Evolutionary conservation across 2,329 filamentous ascomycete genomes (phyloP), one percentile per base, ranked within the genome.

Genomic region (Cladobotryum mycophilum): DNA sequence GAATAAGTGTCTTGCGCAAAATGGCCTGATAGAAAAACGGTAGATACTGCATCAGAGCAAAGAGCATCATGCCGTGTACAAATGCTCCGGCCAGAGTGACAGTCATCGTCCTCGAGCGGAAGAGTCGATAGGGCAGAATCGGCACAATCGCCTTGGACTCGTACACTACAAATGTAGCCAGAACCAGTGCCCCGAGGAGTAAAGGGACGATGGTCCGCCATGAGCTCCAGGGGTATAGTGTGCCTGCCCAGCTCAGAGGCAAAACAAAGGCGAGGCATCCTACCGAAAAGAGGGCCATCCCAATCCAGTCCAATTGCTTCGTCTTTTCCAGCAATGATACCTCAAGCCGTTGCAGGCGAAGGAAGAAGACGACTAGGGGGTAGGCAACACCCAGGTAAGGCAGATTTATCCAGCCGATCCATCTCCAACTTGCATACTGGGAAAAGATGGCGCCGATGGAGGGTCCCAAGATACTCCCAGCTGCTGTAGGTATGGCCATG

Each of bases 331-430:
- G 6, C 6, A 0, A 67, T 65, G 4, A 69, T 41, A 6, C 69
- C 53, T 3, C 2, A 66, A 55, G 53, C 61, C 9, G 25, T 8
- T 30, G 25, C 9, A 8, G 25, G 25, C 25, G 25, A 30, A 30
- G 25, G 25, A 30, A 67, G 46, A 64, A 56, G 42, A 60, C 40
- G 2, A 56, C 35, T 36, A 64, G 48, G 5, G 53, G 30, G 4
- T 48, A n/a, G 4, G 46, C 48, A 12, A 62, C n/a, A 5, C 53
- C 62, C 9, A 61, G 22, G 9, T 65, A 41, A 1, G 63, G 63
- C 22, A 69, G 53, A 41, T 67, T 67, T 15, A 68, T 59, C 63
- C 64, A 69, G 20, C 63, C 62, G 52, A 68, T 62, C 66, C 66
- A 68, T 22, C 62, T 51, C 65, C 66, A 64, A 14, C 48, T 44